Base-by-base conservation (phyloP, 257 asterid genomes). In the Verbena officinalis region DNA sequence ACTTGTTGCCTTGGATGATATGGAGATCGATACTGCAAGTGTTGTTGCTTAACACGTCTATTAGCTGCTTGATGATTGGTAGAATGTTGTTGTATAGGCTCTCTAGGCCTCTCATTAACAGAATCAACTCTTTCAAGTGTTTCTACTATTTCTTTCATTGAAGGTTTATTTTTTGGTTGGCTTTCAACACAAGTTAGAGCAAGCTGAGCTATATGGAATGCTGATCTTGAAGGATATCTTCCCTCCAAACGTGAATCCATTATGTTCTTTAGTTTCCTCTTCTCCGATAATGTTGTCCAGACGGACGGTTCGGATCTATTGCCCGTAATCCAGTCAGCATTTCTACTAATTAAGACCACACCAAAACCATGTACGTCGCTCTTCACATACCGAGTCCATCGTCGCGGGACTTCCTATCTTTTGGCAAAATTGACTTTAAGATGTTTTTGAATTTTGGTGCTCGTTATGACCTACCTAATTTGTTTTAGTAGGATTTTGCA, bases 331-430 rank as follows among this genome's bases (percentile, higher is more conserved):
- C 96, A 4, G 96, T 88, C 1, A 88, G 79, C 78, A 88, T 78
- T 55, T 88, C 96, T 27, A 85, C 86, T 57, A n/a, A n/a, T n/a
- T n/a, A 88, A 24, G 10, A 85, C 89, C 15, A 88, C 87, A 3
- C 96, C 96, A 59, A 85, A 88, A 9, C 87, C 85, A 49, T 83
- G 85, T 16, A 88, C 96, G 0, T 87, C 95, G 46, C 95, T 87
- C 82, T 87, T 84, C 58, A 85, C 85, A 10, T 83, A 81, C 60
- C n/a, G n/a, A n/a, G n/a, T n/a, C n/a, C n/a, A n/a, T n/a, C n/a
- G n/a, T n/a, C n/a, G n/a, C n/a, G n/a, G n/a, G n/a, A n/a, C n/a
- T n/a, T n/a, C n/a, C n/a, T n/a, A n/a, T n/a, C n/a, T n/a, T n/a
- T n/a, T n/a, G n/a, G n/a, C n/a, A n/a, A n/a, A n/a, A n/a, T n/a